Base-by-base conservation (phyloP, 352 stramenopile genomes). In the Globisporangium orthogonon region DNA sequence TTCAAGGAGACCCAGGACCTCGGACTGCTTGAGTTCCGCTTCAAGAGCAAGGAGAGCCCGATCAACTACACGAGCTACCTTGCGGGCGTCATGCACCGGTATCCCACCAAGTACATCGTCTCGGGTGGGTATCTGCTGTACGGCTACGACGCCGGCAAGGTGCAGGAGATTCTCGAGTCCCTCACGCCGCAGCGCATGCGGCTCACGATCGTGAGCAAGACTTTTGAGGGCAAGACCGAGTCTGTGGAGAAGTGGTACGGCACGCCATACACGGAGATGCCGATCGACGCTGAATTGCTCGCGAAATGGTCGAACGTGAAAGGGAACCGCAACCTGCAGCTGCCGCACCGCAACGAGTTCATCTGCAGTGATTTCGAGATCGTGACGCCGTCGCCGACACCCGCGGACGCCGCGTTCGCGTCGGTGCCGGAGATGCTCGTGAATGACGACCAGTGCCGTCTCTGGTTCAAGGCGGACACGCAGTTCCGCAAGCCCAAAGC, bases 401-500 rank as follows among this genome's bases (percentile, higher is more conserved):
- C 54, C 28, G 45, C 35, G 0, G 54, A 60, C 43, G 45, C 54
- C 1, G 35, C 46, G 23, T 60, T 54, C 28, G 46, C 47, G 28
- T 49, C 54, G 5, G 45, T 39, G 2, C 54, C 54, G 1, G 54
- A 54, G 37, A 35, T 60, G 35, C 46, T 60, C 17, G 29, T 69
- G 17, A 58, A 86, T 7, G 75, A 87, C 51, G 67, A 72, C 5
- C 53, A 64, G 2, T 80, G 69, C n/a, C 76, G 54, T 17, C 69
- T 92, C 28, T 80, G 60, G 50, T 87, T 88, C 48, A 86, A 69
- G 62, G 73, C 83, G 0, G 89, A 97, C 62, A 82, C 77, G n/a
- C 66, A 86, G 28, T 98, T 97, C 70, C 68, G 76, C 54, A 97
- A 97, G 67, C 91, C 91, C 3, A 97, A 97, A 65, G 64, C 96